Base-by-base conservation (phyloP, 2,329 filamentous ascomycete species). In the Hypoxylon sp. region DNA sequence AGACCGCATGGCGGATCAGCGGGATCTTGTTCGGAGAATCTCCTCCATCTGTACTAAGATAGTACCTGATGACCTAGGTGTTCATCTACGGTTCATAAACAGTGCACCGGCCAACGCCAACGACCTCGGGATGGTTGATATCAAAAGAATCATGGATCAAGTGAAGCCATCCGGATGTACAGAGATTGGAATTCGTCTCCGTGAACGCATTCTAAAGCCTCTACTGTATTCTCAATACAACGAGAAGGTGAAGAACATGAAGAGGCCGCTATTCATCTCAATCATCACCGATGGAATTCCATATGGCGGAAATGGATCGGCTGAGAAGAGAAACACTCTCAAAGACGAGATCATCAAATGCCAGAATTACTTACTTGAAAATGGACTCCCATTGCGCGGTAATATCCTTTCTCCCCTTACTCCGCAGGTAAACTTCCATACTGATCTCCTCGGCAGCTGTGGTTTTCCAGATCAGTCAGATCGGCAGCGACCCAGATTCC, bases 401-500 rank as follows among this genome's bases (percentile, higher is more conserved):
- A 67, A 52, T 6, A 26, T 5, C 22, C 11, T 3, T n/a, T 8
- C n/a, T 35, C 3, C 13, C 17, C 8, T 35, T 13, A 3, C 22
- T 10, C 10, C 17, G 9, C n/a, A 8, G 3, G 4, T 42, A 26
- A 19, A 1, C 3, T 22, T 3, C 0, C 14, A 22, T 24, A 3
- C 68, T 70, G 26, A 70, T 50, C 5, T 10, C 2, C 26, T 33
- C 29, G 14, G n/a, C 57, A 70, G 68, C 65, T 50, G 68, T 70
- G 24, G 46, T 70, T 37, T 70, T 70, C 58, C 68, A 70, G 48
- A 68, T 70, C 60, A 70, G 65, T 11, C 68, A 70, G 24, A 70
- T 70, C 9, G 68, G 68, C 10, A 70, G 65, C 48, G 68, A 70
- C 53, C 50, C 61, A 3, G 52, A 29, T 9, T 65, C 68, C 44